phyloP scores from a whole-genome alignment of 768 basidiomycete genomes.

The Russula vinacea region DNA sequence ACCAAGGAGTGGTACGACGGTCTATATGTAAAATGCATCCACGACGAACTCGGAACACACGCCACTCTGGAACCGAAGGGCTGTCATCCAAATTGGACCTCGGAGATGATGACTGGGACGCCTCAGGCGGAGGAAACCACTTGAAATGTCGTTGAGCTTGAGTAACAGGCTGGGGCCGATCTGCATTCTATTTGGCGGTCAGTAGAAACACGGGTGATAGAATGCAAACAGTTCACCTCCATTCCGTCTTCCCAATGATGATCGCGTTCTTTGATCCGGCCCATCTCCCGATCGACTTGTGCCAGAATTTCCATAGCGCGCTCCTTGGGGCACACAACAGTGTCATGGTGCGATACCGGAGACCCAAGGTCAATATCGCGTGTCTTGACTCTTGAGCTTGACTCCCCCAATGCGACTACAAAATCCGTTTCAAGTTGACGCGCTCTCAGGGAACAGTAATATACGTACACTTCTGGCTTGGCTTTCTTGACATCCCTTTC shows the following conservation, averaged over 20 bases:
- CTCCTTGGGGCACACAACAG: constrained; percentile 60
- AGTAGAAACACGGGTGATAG: constrained; percentile 9
- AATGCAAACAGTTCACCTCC: constrained; percentile 52
- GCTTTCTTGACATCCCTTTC: constrained; percentile 60
- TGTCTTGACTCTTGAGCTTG: constrained; percentile 54
- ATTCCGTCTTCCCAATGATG: constrained; percentile 83
- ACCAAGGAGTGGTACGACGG: constrained; percentile 45
- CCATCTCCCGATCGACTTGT: constrained; percentile 60
- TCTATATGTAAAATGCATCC: constrained; percentile 79
- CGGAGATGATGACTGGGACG: constrained; percentile 36
- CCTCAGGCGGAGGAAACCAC: constrained; percentile 46
- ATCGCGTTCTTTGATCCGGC: constrained; percentile 62
- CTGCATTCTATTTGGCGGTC: constrained; percentile 51
- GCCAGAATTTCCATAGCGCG: constrained; percentile 57
- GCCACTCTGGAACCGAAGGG: constrained; percentile 36
- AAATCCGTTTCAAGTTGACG: not conserved
- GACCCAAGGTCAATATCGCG: constrained; percentile 42
- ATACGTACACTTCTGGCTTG: constrained; percentile 40
- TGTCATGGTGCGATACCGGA: constrained; percentile 46
- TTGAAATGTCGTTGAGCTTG: constrained; percentile 67
- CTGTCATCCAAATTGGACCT: constrained; percentile 35
- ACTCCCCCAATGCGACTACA: constrained; percentile 46
- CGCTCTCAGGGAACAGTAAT: not conserved
- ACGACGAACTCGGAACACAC: constrained; percentile 65
- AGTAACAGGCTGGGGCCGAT: constrained; percentile 59